Evolutionary conservation across 805 yeast genomes (phyloP), one percentile per base, ranked within the genome.

Genomic region (Candida vaughaniae): DNA sequence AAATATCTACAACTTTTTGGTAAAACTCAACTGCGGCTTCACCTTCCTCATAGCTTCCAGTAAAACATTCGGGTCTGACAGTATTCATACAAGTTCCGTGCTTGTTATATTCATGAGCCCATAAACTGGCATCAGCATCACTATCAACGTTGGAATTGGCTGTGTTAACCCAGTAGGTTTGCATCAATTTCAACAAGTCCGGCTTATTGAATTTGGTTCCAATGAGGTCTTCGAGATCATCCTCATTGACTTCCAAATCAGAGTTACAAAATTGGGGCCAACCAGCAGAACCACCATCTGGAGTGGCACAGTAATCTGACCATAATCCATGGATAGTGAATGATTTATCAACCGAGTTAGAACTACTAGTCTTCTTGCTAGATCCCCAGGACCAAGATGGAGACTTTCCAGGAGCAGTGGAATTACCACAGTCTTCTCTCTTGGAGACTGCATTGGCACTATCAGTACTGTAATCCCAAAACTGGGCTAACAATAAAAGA

Each of bases 41-140:
- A 48, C 50, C 62, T 22, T 43, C 36, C 11, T 36, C 34, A 26
- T 49, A 51, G 8, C 36, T 25, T 12, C 51, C 51, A 7, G 56
- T 62, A 59, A 88, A 89, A 58, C 98, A 90, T 4, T 58, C 48
- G 3, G 93, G 85, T 38, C 73, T 77, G 31, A 90, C 66, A 1
- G 96, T 88, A 32, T 81, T 77, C 73, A 89, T 80, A 62, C 97
- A 90, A 7, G 96, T 88, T 16, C 90, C 97, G 56, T 90, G 98
- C 58, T 90, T 90, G 66, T 90, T 89, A 71, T 77, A 90, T 61
- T 90, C 97, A 60, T 90, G 96, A 23, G 75, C 71, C 98, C 98
- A 90, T 34, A 90, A 64, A 11, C 34, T 29, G 8, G 25, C 15
- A 31, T 32, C 28, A 5, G 71, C 55, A 40, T 77, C 80, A 55